Base-by-base conservation (phyloP, 371 early-diverging fungal species). In the Lichtheimia corymbifera region DNA sequence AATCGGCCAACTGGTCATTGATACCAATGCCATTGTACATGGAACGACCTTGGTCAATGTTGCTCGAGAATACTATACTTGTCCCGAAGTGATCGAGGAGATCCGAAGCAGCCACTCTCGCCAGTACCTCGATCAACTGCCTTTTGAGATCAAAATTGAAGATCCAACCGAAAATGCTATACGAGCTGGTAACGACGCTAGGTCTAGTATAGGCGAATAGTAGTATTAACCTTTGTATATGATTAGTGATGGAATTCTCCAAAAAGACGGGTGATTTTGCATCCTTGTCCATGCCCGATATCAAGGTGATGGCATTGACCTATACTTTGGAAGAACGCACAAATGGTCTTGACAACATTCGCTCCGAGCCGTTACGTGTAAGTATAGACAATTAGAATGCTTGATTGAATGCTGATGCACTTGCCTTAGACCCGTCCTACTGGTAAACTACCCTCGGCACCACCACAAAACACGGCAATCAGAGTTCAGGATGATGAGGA, bases 211-310 rank as follows among this genome's bases (percentile, higher is more conserved):
- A 49, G 20, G 5, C 22, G 18, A 44, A 55, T 17, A 59, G 17
- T 40, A 27, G 18, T 22, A 6, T 7, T 22, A 55, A 42, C 43
- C 25, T 30, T 20, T 50, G 24, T 18, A 11, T 63, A 35, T 22
- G 27, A 18, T 56, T 59, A 88, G 96, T 94, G 17, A 75, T 89
- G 15, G 86, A 83, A 20, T 96, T 96, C 70, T 83, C 97, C 30
- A 93, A 91, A 63, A 90, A 89, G 76, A 96, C 98, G 1, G 98
- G 98, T 43, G 98, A 98, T 76, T 94, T 82, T 69, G 79, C 92
- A 14, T 82, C 84, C 11, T 77, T 98, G 41, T 91, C 94, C 4
- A 66, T 80, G 40, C 88, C 93, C 4, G 98, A 98, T 88, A 67
- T 97, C 58, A 89, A 88, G 64, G 91, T 97, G 5, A 72, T 98